These are phyloP conservation scores for Penicillium parvum DNA, from an alignment of 495 filamentous ascomycete species.

Conservation along the genomic window DNA sequence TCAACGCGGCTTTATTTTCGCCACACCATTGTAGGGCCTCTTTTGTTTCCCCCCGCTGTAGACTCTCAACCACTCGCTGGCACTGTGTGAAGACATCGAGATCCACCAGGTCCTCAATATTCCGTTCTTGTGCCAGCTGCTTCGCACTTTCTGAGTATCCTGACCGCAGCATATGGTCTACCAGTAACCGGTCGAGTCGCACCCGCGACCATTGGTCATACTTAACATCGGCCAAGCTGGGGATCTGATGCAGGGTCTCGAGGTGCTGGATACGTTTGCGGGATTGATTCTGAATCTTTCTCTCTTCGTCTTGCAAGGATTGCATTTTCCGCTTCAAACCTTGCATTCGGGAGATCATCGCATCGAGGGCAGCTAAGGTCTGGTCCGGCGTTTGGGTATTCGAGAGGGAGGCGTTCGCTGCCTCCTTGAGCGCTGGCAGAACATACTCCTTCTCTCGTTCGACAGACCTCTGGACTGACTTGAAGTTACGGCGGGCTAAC, in stretches of 20 bases:
- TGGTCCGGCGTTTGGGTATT: conserved; percentile 57
- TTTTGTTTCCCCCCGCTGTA: conserved; percentile 64
- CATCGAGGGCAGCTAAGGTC: conserved; percentile 71
- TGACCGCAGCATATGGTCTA: conserved; percentile 82
- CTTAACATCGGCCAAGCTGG: conserved; percentile 82
- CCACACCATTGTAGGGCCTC: conserved; percentile 86
- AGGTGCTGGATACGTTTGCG: conserved; percentile 76
- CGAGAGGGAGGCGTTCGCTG: conserved; percentile 61
- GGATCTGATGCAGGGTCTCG: conserved; percentile 70
- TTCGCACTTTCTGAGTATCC: conserved; percentile 77
- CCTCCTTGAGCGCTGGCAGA: conserved; percentile 63
- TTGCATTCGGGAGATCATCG: conserved; percentile 79
- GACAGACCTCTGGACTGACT: conserved; percentile 73
- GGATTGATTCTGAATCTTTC: conserved; percentile 63
- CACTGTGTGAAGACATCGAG: conserved; percentile 83
- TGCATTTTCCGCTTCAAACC: conserved; percentile 83
- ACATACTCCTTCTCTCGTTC: conserved; percentile 73
- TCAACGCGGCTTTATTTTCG: conserved; percentile 84
- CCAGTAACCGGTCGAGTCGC: conserved; percentile 76
- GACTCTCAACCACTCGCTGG: conserved; percentile 64
- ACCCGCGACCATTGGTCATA: conserved; percentile 87
- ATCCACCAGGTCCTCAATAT: conserved; percentile 78
- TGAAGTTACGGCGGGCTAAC: conserved; percentile 88
- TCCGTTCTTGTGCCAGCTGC: conserved; percentile 65
- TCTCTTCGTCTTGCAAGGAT: conserved; percentile 71